Percentiles rank a stretch among this genome's conserved stretches.
These are phyloP conservation scores for Cyclocybe cylindracea DNA, from an alignment of 768 basidiomycete species.

Conservation along the genomic window DNA sequence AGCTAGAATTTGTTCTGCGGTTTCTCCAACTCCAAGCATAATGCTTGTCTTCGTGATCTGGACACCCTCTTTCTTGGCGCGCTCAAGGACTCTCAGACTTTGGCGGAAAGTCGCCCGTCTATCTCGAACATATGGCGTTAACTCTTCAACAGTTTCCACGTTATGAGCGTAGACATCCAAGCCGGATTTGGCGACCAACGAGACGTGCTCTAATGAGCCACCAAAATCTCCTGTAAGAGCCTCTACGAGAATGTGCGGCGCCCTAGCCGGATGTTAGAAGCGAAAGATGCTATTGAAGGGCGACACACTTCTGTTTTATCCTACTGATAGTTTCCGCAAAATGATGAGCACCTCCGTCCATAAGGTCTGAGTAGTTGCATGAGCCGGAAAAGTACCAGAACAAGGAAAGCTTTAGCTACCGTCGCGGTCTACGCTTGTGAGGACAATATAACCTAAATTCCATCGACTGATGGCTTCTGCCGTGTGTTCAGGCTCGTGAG, in stretches of 20 bases:
- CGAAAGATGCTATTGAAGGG: not conserved
- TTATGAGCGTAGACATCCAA: slow-evolving; percentile 99
- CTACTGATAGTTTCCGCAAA: slow-evolving; percentile 94
- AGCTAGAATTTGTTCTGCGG: slow-evolving; percentile 75
- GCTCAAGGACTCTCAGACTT: slow-evolving; percentile 77
- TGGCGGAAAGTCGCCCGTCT: slow-evolving; percentile 89
- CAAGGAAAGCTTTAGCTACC: slow-evolving; percentile 49
- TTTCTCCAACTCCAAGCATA: slow-evolving; percentile 97
- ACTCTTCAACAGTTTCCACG: slow-evolving; percentile 90
- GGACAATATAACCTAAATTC: slow-evolving; percentile 96
- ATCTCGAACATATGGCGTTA: slow-evolving; percentile 95
- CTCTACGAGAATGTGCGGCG: slow-evolving; percentile 94
- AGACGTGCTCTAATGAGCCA: slow-evolving; percentile 73
- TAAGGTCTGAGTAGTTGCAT: slow-evolving; percentile 60
- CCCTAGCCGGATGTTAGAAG: slow-evolving; percentile 46
- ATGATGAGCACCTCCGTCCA: slow-evolving; percentile 89
- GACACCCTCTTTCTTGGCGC: slow-evolving; percentile 82
- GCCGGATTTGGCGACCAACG: slow-evolving; percentile 86
- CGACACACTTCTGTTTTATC: slow-evolving; percentile 88
- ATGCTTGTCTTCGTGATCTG: slow-evolving; percentile 96
- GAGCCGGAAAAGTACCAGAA: not conserved
- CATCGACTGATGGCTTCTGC: slow-evolving; percentile 97
- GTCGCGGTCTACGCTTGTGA: slow-evolving; percentile 96
- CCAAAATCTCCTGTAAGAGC: slow-evolving; percentile 95
- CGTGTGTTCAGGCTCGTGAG: slow-evolving; percentile 97